Evolutionary conservation across 2,329 filamentous ascomycete genomes (phyloP).

Genomic region (Penicillium nordicum): DNA sequence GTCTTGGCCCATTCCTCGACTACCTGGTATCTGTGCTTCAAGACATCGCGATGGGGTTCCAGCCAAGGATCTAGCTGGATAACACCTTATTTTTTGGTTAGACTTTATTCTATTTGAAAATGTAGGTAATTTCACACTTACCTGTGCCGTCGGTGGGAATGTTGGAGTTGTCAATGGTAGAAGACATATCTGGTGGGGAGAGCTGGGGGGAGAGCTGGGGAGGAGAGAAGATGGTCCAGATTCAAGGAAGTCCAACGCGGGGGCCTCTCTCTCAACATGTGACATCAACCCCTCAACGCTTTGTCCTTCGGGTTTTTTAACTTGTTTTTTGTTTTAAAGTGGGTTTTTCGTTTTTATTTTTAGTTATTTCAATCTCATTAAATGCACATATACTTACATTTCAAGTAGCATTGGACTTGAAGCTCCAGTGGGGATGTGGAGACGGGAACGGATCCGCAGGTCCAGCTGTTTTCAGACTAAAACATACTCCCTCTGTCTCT

Average conservation of each 20-base stretch:
- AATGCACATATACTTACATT: neutral
- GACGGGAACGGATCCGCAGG: constrained; percentile 8
- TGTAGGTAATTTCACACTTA: constrained; percentile 7
- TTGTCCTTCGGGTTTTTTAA: constrained; percentile 1
- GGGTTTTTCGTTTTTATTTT: neutral
- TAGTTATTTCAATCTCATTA: too few relatives aligned
- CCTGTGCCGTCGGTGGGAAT: constrained; percentile 22
- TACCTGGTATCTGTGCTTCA: constrained; percentile 73
- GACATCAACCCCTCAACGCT: constrained; percentile 17
- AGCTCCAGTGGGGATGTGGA: constrained; percentile 7
- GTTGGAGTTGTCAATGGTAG: constrained; percentile 2
- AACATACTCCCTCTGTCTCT: neutral
- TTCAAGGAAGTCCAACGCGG: constrained; percentile 11
- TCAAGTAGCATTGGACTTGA: neutral
- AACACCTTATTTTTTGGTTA: constrained; percentile 63
- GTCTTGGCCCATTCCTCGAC: constrained; percentile 82
- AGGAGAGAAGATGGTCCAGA: constrained; percentile 5
- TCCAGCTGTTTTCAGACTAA: neutral
- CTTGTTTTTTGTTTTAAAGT: neutral
- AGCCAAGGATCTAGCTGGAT: constrained; percentile 86
- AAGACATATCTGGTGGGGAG: constrained; percentile 5
- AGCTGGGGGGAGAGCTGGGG: neutral
- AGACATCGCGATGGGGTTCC: constrained; percentile 72
- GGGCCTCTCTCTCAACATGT: constrained; percentile 13
- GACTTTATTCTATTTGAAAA: neutral